Conservation (phyloP, 2,329 filamentous ascomycete genomes). For the Thyridium curvatum region DNA sequence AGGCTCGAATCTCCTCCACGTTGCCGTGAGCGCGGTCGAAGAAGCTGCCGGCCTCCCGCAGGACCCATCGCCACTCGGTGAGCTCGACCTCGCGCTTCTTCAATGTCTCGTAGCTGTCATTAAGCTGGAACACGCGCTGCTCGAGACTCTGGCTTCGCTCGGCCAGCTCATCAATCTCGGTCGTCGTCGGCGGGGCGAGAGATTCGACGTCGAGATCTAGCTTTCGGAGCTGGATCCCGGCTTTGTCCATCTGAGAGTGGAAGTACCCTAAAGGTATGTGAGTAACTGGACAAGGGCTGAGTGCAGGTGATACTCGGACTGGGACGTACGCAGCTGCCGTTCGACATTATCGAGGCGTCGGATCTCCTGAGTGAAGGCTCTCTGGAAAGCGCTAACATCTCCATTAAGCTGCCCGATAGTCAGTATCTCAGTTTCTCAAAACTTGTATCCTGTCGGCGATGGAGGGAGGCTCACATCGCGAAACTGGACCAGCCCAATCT, state of each 20-base stretch:
- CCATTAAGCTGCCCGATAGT: conserved; percentile 68
- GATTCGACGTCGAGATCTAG: conserved; percentile 86
- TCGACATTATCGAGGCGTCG: conserved; percentile 96
- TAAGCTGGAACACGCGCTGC: conserved; percentile 82
- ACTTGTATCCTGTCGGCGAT: too few relatives aligned
- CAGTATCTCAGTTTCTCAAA: too few relatives aligned
- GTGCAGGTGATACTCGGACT: background rate
- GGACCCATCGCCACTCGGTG: conserved; percentile 96
- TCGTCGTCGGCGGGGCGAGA: conserved; percentile 79
- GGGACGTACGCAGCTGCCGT: conserved; percentile 73
- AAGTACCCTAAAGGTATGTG: conserved; percentile 68
- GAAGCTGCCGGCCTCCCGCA: conserved; percentile 93
- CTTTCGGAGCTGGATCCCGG: conserved; percentile 76
- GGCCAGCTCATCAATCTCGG: conserved; percentile 92
- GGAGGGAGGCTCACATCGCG: conserved; percentile 66
- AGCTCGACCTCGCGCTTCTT: conserved; percentile 97
- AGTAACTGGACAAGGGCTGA: background rate
- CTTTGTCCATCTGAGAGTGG: conserved; percentile 91
- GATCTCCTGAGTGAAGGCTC: conserved; percentile 97
- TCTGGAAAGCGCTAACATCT: conserved; percentile 88
- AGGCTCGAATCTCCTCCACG: conserved; percentile 92
- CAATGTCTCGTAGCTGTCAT: conserved; percentile 96
- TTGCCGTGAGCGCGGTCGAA: conserved; percentile 95
- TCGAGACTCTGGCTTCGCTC: conserved; percentile 91
- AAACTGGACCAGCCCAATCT: conserved; percentile 95